A percentile compares a stretch with the other conserved stretches of the same genome.
phyloP scores from a whole-genome alignment of 23 red algal genomes.

The Gracilariopsis chorda region DNA sequence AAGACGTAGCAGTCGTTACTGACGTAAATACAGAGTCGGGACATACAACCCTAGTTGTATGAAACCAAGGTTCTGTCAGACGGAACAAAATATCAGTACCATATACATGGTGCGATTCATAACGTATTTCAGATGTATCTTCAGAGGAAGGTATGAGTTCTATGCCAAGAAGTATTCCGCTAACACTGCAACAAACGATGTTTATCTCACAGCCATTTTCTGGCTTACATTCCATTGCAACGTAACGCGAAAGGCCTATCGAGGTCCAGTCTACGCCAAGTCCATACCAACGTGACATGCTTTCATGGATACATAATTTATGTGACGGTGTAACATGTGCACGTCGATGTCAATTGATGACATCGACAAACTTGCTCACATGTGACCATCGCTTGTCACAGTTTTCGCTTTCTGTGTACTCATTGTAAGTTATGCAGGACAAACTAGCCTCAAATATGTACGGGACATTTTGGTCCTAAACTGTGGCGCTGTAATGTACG shows the following conservation, averaged over 20 bases:
- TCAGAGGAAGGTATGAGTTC: not conserved
- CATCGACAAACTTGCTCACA: not conserved
- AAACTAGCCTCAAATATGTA: not conserved
- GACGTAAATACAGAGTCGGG: not conserved
- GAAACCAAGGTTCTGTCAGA: not conserved
- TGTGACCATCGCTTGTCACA: not conserved
- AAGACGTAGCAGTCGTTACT: not conserved
- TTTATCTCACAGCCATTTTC: conserved; percentile 50
- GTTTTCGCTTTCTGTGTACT: not conserved
- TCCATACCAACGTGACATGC: conserved; percentile 13
- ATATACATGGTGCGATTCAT: not conserved
- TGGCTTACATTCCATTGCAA: conserved; percentile 31
- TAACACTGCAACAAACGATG: conserved; percentile 5
- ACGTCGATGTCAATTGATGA: not conserved
- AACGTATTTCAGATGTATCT: not conserved
- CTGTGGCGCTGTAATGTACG: not conserved
- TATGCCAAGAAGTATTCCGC: not conserved
- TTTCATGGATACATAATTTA: not conserved
- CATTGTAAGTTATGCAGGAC: not conserved
- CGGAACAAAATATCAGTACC: not conserved
- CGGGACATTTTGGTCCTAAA: not conserved
- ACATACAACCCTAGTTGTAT: not conserved
- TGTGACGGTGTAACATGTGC: not conserved
- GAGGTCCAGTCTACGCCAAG: conserved; percentile 1
- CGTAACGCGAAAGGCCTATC: not conserved